phyloP scores from a whole-genome alignment of 192 early-diverging fungal species.

The Thoreauomyces humboldtii region DNA sequence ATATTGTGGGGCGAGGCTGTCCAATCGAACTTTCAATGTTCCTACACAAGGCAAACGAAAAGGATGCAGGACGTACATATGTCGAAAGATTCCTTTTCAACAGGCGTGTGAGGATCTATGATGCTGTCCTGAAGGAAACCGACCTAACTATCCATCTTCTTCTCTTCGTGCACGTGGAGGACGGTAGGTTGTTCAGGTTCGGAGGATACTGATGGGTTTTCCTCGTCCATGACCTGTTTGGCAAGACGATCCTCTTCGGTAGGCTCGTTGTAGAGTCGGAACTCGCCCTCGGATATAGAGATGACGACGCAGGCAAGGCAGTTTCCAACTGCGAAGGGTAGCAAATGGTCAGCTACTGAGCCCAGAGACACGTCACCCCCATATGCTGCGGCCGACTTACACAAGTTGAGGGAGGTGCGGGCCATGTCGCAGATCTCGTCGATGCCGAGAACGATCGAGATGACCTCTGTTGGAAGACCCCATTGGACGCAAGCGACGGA shows the following conservation, averaged over 20 bases:
- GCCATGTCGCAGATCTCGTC: slow-evolving; percentile 80
- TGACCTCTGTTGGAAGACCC: slow-evolving; percentile 54
- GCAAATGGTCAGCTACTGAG: not conserved
- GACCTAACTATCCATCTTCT: too few relatives aligned
- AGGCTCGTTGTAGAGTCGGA: slow-evolving; percentile 40
- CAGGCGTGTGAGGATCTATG: too few relatives aligned
- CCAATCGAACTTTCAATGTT: too few relatives aligned
- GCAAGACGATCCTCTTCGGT: slow-evolving; percentile 8
- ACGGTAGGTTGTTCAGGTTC: not conserved
- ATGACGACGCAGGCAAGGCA: slow-evolving; percentile 65
- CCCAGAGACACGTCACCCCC: not conserved
- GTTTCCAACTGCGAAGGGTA: slow-evolving; percentile 50
- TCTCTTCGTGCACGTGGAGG: not conserved
- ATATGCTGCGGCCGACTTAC: not conserved
- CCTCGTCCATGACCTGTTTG: not conserved
- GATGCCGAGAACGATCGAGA: slow-evolving; percentile 66
- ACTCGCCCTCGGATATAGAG: slow-evolving; percentile 65
- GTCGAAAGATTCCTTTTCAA: too few relatives aligned
- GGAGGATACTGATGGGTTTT: not conserved
- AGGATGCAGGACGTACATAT: too few relatives aligned
- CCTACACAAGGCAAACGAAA: too few relatives aligned
- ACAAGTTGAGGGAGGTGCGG: slow-evolving; percentile 65
- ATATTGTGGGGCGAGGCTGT: too few relatives aligned
- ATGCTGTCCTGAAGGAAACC: too few relatives aligned
- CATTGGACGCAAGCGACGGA: slow-evolving; percentile 50